These are phyloP conservation scores for Pythium aphanidermatum DNA, from an alignment of 352 stramenopile species.

Conservation along the genomic window DNA sequence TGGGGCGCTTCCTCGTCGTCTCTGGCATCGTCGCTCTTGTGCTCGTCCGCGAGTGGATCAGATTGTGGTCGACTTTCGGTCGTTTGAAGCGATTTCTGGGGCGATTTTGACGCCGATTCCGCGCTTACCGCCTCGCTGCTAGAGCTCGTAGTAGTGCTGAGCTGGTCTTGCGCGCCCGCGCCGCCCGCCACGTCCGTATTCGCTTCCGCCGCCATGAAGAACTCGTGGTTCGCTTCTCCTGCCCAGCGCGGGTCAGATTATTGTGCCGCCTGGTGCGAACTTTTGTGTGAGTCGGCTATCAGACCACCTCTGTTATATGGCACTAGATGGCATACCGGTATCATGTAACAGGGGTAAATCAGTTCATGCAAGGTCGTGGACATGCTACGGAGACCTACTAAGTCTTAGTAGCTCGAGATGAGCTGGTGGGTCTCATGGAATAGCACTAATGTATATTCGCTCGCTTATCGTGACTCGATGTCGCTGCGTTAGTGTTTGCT, in stretches of 20 bases:
- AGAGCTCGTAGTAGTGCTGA: not conserved
- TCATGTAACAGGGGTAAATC: no score
- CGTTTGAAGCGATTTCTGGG: slow-evolving; percentile 2
- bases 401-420: no score
- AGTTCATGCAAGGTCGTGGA: no score
- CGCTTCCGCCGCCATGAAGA: slow-evolving; percentile 7
- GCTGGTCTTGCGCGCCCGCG: not conserved
- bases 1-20: not conserved
- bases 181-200: not conserved
- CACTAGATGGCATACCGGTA: no score
- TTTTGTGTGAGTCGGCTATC: slow-evolving; percentile 17
- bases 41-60: not conserved
- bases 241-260: no score
- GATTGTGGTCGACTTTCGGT: not conserved
- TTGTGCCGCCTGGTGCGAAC: slow-evolving; percentile 22
- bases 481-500: no score
- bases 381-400: no score
- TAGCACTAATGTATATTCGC: no score
- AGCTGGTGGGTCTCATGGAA: no score
- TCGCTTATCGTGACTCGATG: no score
- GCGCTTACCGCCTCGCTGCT: not conserved
- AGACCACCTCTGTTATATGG: no score
- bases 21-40: not conserved
- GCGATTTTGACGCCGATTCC: slow-evolving; percentile 6
- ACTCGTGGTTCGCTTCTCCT: not conserved